Evolutionary conservation across 1,139 yeast species (phyloP), one percentile per base, ranked within the genome.

Genomic region (Yamadazyma epiphylla): DNA sequence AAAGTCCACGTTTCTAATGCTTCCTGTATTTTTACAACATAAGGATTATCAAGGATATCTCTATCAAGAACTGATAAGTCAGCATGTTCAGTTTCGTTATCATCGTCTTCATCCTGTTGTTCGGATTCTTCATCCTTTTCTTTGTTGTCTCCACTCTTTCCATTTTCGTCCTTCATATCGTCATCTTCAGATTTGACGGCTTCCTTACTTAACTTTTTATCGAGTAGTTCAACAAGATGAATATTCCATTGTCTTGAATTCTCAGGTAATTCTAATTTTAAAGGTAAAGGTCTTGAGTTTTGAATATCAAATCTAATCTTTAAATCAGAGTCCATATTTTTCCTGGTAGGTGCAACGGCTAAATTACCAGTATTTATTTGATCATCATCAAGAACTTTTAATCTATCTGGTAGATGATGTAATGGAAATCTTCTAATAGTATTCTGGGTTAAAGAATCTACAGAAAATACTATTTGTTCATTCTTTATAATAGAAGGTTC

Each of bases 1-100:
- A 86, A 86, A 5, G 76, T 63, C 95, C 95, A 86, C 4, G 73
- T 57, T 49, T 83, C 89, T 22, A 86, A 53, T 1, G 81, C 73
- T 31, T 71, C 73, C 37, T 56, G 64, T 2, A 60, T 43, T 5
- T 25, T 39, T 27, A 22, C 32, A 19, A 44, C 27, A 28, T 38
- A 15, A 5, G 13, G 5, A 9, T 7, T 6, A 7, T 10, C n/a
- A 6, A 27, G 14, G 12, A 11, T 10, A 6, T 20, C 29, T 5
- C 13, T n/a, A 11, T 27, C 13, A 4, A 20, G 14, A n/a, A 5
- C 6, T 8, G n/a, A n/a, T 12, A 20, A 19, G 13, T 20, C 29
- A 48, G 48, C 38, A 16, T 37, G 36, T 15, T 32, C 29, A 19
- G 26, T 26, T 15, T 27, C 29, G 5, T 20, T 16, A 5, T 27